Evolutionary conservation across 441 rosid genomes (phyloP), one percentile per base, ranked within the genome.

Genomic region (Adansonia grandidieri): DNA sequence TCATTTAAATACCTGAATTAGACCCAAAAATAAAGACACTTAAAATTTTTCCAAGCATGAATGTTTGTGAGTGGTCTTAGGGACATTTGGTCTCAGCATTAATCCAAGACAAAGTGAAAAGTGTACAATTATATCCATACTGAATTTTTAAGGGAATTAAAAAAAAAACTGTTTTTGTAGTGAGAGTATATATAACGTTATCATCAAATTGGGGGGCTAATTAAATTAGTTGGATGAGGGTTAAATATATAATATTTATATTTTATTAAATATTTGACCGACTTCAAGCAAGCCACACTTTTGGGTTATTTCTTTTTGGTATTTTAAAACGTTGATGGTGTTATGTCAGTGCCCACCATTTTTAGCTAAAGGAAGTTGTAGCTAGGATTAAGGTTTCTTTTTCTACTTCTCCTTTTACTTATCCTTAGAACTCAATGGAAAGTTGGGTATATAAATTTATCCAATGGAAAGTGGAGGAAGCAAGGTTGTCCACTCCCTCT

Each of bases 401-500:
- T 28, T 2, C 32, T 28, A 28, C 32, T 1, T 28, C 32, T 28
- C 2, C 32, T 28, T 2, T 28, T 2, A 28, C 32, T 28, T 28
- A 28, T 28, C 32, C 32, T 28, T 28, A 28, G 32, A 28, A 28
- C 32, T 28, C 32, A 28, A 28, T 28, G 32, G 32, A 28, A 28
- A 28, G 32, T 28, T 28, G 1, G 32, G 32, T 2, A 28, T 28
- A 28, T 28, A 28, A 28, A 28, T 81, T 77, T 76, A 75, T 83
- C 82, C 83, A 79, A 81, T 69, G 67, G 69, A 73, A 73, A 24
- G 85, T 83, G 86, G 86, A 78, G 65, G 20, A 74, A 75, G 60
- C 47, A 68, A 66, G 77, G 71, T 78, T 83, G 88, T 80, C 85
- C 86, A 85, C 83, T 83, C 77, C 51, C 77, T 67, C 68, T 13